These are phyloP conservation scores for Talinum fruticosum DNA, from an alignment of 148 eudicot species.

Conservation along the genomic window DNA sequence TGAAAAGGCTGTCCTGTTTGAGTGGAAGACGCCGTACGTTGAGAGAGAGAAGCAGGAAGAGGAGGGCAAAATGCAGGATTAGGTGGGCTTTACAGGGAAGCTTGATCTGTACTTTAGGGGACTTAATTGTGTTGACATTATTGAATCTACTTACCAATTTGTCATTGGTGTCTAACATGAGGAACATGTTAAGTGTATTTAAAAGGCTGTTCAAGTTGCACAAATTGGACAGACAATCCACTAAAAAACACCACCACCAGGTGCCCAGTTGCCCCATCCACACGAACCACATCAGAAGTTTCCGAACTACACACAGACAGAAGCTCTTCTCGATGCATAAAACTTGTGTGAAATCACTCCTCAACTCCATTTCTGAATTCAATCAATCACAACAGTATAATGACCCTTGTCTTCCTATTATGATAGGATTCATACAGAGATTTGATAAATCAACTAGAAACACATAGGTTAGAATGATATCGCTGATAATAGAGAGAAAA, in stretches of 20 bases:
- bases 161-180: conserved; percentile 26
- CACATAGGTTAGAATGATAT: too few relatives aligned
- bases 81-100: conserved; percentile 16
- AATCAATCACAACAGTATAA: not conserved
- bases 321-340: not conserved
- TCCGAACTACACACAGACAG: not conserved
- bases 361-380: not conserved
- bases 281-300: conserved; percentile 13
- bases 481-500: too few relatives aligned
- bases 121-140: conserved; percentile 13
- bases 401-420: not conserved
- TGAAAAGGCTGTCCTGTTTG: conserved; percentile 6
- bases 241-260: not conserved
- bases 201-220: conserved; percentile 15
- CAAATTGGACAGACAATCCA: conserved; percentile 9
- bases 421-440: not conserved
- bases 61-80: not conserved
- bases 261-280: not conserved
- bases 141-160: conserved; percentile 27
- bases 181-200: conserved; percentile 16
- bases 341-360: not conserved
- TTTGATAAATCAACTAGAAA: too few relatives aligned
- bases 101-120: conserved; percentile 23
- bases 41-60: not conserved
- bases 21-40: conserved; percentile 8